phyloP scores from a whole-genome alignment of 352 stramenopile genomes.

The Globisporangium cederbergense region DNA sequence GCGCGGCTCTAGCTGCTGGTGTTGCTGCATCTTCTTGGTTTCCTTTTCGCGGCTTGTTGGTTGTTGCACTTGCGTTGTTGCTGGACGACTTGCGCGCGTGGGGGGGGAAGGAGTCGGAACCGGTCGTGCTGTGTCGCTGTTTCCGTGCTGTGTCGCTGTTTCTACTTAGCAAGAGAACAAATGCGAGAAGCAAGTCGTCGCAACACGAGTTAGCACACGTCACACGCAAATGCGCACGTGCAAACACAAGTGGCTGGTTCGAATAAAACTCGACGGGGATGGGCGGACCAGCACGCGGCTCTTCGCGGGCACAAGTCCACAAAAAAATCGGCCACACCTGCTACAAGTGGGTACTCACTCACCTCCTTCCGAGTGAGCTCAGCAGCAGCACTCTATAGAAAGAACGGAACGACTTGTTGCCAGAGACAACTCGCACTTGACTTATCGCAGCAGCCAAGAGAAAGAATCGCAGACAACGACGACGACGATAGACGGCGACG shows the following conservation, averaged over 20 bases:
- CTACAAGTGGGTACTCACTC: constrained; percentile 10
- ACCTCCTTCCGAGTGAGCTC: constrained; percentile 1
- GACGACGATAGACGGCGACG: neutral
- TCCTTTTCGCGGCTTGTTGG: neutral
- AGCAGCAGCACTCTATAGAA: neutral
- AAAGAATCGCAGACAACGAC: neutral
- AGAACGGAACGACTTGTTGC: neutral
- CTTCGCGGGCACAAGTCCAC: constrained; percentile 2
- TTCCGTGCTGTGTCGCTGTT: no score
- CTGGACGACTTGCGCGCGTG: neutral
- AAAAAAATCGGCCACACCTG: constrained; percentile 10
- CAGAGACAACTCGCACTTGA: constrained; percentile 7
- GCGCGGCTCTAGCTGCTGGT: neutral
- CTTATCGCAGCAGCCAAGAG: neutral
- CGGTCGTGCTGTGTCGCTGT: neutral
- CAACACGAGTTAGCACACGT: neutral
- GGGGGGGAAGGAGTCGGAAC: neutral
- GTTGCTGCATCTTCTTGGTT: neutral
- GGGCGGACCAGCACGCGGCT: neutral
- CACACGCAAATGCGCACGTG: neutral
- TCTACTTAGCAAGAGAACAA: neutral
- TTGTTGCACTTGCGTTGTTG: neutral
- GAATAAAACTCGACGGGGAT: constrained; percentile 8
- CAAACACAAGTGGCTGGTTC: neutral
- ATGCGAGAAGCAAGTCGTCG: neutral